These are phyloP conservation scores for Neohortaea acidophila DNA, from an alignment of 495 filamentous ascomycete genomes.

Conservation along the genomic window DNA sequence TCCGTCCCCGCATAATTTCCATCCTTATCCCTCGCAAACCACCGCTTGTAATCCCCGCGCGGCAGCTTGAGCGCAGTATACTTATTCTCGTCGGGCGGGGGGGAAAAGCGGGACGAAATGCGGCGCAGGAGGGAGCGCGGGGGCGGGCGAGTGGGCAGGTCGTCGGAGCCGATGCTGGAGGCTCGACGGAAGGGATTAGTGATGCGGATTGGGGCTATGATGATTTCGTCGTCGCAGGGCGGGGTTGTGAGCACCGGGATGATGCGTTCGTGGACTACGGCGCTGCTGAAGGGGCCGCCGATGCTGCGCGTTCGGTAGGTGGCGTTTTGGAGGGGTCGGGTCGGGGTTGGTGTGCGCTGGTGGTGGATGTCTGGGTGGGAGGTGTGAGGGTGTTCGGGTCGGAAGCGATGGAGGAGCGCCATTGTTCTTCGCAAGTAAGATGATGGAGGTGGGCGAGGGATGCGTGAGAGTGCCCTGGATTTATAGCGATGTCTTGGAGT, in stretches of 20 bases:
- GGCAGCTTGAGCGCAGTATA: constrained; percentile 14
- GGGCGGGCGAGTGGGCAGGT: constrained; percentile 5
- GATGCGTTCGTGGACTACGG: constrained; percentile 6
- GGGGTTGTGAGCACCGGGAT: neutral
- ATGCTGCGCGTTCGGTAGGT: constrained; percentile 2
- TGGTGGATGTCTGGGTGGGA: no score
- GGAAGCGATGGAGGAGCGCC: no score
- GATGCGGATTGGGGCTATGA: constrained; percentile 8
- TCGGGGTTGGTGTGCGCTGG: no score
- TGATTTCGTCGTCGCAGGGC: constrained; percentile 10
- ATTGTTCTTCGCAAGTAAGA: no score
- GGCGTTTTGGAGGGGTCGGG: no score
- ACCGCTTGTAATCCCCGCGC: constrained; percentile 10
- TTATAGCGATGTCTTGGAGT: no score
- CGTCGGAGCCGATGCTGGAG: neutral
- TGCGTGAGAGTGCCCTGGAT: no score
- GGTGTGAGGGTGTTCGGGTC: no score
- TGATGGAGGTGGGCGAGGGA: no score
- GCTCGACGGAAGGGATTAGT: neutral
- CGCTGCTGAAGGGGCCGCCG: constrained; percentile 2
- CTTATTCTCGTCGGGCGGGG: neutral
- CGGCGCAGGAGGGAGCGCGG: constrained; percentile 4
- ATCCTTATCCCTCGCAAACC: constrained; percentile 8
- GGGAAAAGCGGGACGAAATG: constrained; percentile 1
- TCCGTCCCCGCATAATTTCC: constrained; percentile 11